A percentile compares a stretch with the other conserved stretches of the same genome.
These are phyloP conservation scores for Aspergillus sp. DNA, from an alignment of 2,329 filamentous ascomycete species.

Conservation along the genomic window DNA sequence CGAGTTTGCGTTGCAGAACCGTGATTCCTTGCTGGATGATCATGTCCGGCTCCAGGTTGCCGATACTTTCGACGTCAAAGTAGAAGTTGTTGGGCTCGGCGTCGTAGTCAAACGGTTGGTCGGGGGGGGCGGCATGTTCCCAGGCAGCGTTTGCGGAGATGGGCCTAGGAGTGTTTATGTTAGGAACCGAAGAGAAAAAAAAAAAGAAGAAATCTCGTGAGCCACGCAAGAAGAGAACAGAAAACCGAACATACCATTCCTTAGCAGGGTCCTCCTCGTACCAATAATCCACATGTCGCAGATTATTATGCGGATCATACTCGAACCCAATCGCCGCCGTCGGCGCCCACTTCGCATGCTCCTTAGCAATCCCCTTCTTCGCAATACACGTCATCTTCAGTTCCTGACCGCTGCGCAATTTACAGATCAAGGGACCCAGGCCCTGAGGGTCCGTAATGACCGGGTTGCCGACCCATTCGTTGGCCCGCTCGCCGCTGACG, in stretches of 20 bases:
- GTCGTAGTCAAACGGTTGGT: constrained; percentile 87
- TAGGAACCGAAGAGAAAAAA: too few relatives aligned
- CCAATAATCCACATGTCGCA: constrained; percentile 91
- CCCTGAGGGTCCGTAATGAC: constrained; percentile 81
- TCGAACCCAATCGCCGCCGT: constrained; percentile 92
- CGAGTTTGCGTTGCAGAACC: constrained; percentile 86
- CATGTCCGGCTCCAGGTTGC: constrained; percentile 82
- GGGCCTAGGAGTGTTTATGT: constrained; percentile 27
- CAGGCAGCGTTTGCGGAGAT: constrained; percentile 57
- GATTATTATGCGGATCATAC: constrained; percentile 96
- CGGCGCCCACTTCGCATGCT: constrained; percentile 97
- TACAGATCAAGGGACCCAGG: constrained; percentile 81
- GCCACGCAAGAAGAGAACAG: neutral
- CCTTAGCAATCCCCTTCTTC: constrained; percentile 98
- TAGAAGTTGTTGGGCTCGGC: constrained; percentile 84
- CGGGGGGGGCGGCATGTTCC: constrained; percentile 74
- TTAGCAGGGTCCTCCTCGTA: constrained; percentile 79
- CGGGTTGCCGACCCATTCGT: constrained; percentile 74
- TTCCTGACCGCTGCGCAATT: constrained; percentile 86
- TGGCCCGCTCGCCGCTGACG: constrained; percentile 67
- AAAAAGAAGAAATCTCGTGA: neutral
- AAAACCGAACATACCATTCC: constrained; percentile 68
- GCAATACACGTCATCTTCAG: constrained; percentile 87
- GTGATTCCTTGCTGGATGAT: constrained; percentile 88
- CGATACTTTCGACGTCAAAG: constrained; percentile 87